Base-by-base conservation (phyloP, 805 yeast genomes). In the Yarrowia deformans region DNA sequence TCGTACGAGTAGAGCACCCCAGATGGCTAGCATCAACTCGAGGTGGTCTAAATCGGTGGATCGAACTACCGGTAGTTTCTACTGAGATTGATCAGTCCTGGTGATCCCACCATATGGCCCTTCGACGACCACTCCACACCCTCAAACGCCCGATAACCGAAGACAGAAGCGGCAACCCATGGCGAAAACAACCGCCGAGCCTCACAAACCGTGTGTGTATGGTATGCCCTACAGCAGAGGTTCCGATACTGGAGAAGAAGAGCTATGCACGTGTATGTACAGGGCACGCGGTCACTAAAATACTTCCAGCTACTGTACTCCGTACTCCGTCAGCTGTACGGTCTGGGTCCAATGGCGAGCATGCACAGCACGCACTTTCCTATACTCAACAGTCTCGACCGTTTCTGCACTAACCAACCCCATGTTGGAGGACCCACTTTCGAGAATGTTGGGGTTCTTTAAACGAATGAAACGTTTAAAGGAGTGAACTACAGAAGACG, bases 131-230 rank as follows among this genome's bases (percentile, higher is more conserved):
- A 13, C 2, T 39, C 40, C 16, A 10, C 29, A 6, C 16, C 48
- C 48, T 45, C 14, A 42, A n/a, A n/a, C 46, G 13, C 29, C 49
- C 50, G 50, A 46, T 29, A 29, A 23, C 34, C 54, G 37, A 29
- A 32, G 18, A 29, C 37, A 8, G 37, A 49, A 49, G 32, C 13
- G 19, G 54, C 6, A 49, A 12, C 19, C 18, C 35, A 5, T 23
- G 35, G 54, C 54, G 54, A 49, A n/a, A n/a, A 49, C 8, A 19
- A 23, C 37, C n/a, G 16, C 50, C 32, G 34, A 23, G 50, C 34
- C 9, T 13, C 5, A 1, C 7, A 13, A 49, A 49, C 13, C 37
- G 54, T 49, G 37, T 32, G 6, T 49, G 18, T 49, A 49, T 14
- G 19, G 16, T 19, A n/a, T 23, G 29, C 29, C 29, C 29, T 23